These are phyloP conservation scores for Suillus plorans DNA, from an alignment of 768 basidiomycete species.

Conservation along the genomic window DNA sequence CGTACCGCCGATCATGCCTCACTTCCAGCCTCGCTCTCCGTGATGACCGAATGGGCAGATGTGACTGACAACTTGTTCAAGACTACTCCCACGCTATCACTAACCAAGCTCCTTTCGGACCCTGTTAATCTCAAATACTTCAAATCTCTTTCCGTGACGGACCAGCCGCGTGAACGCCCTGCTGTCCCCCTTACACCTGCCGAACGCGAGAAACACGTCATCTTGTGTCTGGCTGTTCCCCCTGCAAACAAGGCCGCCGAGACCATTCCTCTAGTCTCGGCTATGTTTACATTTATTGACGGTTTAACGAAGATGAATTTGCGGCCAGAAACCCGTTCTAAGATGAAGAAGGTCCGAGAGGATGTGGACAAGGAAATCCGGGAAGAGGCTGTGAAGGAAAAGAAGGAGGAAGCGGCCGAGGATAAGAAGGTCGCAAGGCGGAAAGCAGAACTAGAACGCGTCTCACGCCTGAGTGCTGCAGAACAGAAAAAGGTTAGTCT, in stretches of 20 bases:
- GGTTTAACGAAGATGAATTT: slow-evolving; percentile 54
- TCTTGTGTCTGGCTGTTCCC: slow-evolving; percentile 64
- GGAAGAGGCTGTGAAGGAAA: slow-evolving; percentile 64
- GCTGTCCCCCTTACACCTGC: slow-evolving; percentile 44
- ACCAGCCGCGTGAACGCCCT: slow-evolving; percentile 80
- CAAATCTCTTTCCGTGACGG: slow-evolving; percentile 86
- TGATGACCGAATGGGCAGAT: slow-evolving; percentile 91
- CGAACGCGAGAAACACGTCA: slow-evolving; percentile 69
- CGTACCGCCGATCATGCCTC: slow-evolving; percentile 66
- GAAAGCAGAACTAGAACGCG: slow-evolving; percentile 68
- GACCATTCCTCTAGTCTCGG: slow-evolving; percentile 59
- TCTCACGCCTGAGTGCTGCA: slow-evolving; percentile 69
- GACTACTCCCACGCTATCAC: slow-evolving; percentile 40
- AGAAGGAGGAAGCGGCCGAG: slow-evolving; percentile 70
- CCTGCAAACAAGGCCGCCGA: slow-evolving; percentile 45
- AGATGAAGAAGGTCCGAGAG: slow-evolving; percentile 73
- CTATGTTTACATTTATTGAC: slow-evolving; percentile 78
- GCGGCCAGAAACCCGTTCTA: slow-evolving; percentile 79
- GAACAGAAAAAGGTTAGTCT: slow-evolving; percentile 77
- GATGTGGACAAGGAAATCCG: slow-evolving; percentile 68
- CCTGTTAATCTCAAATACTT: slow-evolving; percentile 72
- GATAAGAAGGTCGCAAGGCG: slow-evolving; percentile 73
- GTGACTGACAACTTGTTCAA: slow-evolving; percentile 79
- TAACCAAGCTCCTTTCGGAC: slow-evolving; percentile 60
- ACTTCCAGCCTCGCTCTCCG: slow-evolving; percentile 60